These are phyloP conservation scores for Plectosphaerella cucumerina DNA, from an alignment of 2,329 filamentous ascomycete species.

Conservation along the genomic window DNA sequence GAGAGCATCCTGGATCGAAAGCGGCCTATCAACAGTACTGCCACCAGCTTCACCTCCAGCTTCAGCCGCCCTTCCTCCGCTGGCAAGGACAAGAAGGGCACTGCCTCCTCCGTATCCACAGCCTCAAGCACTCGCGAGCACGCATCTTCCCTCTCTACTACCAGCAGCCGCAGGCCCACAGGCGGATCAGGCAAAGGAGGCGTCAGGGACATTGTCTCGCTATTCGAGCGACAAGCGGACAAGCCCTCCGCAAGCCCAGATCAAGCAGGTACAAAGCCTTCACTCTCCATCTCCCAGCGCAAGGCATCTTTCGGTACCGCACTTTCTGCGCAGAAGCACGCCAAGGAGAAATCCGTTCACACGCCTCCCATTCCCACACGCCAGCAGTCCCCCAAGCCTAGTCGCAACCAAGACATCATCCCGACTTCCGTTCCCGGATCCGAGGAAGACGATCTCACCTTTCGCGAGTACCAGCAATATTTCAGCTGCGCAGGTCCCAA, in stretches of 20 bases:
- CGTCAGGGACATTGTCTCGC: constrained; percentile 1
- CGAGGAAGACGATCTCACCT: neutral
- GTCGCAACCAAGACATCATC: neutral
- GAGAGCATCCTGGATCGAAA: constrained; percentile 10
- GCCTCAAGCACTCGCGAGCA: neutral
- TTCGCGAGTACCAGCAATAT: neutral
- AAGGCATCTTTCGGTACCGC: neutral
- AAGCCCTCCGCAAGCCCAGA: neutral
- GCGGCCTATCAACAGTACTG: constrained; percentile 7
- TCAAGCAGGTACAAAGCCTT: neutral
- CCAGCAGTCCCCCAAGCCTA: too few relatives aligned
- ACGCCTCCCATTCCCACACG: neutral
- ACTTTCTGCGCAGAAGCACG: too few relatives aligned
- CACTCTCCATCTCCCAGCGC: neutral
- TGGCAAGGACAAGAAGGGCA: too few relatives aligned
- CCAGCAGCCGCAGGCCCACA: neutral
- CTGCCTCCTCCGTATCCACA: neutral
- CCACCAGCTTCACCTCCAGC: constrained; percentile 10
- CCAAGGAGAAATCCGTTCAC: too few relatives aligned
- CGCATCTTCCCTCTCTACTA: neutral
- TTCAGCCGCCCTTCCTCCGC: constrained; percentile 3
- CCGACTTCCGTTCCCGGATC: neutral
- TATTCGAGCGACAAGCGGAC: neutral
- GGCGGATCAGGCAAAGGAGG: neutral
- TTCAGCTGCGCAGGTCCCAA: neutral